Evolutionary conservation across 257 asterid genomes (phyloP).

Genomic region (Scutellaria galericulata): DNA sequence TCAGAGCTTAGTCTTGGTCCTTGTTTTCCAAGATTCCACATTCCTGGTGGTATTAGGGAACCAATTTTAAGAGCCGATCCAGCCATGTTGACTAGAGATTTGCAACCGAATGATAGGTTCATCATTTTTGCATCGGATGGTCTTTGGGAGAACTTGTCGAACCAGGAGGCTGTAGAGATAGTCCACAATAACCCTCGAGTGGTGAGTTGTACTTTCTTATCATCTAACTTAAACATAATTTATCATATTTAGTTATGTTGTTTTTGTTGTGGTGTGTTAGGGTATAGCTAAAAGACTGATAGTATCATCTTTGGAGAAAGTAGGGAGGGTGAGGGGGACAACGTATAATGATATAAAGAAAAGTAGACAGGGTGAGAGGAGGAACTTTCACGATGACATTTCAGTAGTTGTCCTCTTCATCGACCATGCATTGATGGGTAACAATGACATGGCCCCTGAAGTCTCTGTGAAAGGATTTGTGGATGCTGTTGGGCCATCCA

Average conservation of each 20-base stretch:
- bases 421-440: constrained; percentile 55
- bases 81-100: constrained; percentile 44
- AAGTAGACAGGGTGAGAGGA: constrained; percentile 52
- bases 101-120: constrained; percentile 65
- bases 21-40: constrained; percentile 58
- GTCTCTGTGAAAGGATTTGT: constrained; percentile 62
- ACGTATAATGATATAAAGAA: constrained; percentile 56
- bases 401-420: constrained; percentile 68
- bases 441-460: constrained; percentile 40
- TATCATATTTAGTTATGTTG: neutral
- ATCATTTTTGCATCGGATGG: constrained; percentile 90
- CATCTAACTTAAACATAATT: neutral
- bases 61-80: constrained; percentile 85
- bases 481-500: constrained; percentile 57
- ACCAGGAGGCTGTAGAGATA: constrained; percentile 76
- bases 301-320: constrained; percentile 52
- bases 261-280: constrained; percentile 38
- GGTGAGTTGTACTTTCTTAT: constrained; percentile 44
- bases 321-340: constrained; percentile 47
- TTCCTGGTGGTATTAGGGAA: constrained; percentile 59
- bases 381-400: constrained; percentile 72
- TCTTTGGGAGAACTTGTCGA: constrained; percentile 80
- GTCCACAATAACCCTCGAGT: constrained; percentile 71
- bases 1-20: constrained; percentile 69
- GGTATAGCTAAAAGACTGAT: constrained; percentile 82